Evolutionary conservation across 2,329 filamentous ascomycete genomes (phyloP).

Genomic region (Colletotrichum nymphaeae): DNA sequence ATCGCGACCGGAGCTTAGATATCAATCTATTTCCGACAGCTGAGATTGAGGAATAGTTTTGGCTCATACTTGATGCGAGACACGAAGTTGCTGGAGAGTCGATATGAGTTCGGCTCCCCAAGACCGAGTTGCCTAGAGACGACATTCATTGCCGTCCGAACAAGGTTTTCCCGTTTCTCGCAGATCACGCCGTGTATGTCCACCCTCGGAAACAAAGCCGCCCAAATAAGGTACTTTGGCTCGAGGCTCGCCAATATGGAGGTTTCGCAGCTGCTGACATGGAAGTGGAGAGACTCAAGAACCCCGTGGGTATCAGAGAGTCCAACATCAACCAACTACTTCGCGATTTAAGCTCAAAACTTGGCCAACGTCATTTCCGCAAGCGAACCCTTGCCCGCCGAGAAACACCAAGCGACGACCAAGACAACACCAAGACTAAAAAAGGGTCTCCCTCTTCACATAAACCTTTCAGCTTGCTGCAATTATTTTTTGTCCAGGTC

Average conservation of each 20-base stretch:
- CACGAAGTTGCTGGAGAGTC: not conserved
- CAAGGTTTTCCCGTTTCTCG: not conserved
- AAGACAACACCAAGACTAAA: not conserved
- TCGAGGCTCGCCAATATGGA: constrained; percentile 17
- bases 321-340: constrained; percentile 22
- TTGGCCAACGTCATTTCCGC: constrained; percentile 34
- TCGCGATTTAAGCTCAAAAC: constrained; percentile 36
- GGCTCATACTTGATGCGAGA: not conserved
- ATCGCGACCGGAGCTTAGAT: not conserved
- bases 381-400: constrained; percentile 24
- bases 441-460: constrained; percentile 10
- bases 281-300: constrained; percentile 28
- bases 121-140: not conserved
- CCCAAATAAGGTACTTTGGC: not conserved
- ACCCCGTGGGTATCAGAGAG: constrained; percentile 4
- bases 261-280: constrained; percentile 22
- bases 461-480: constrained; percentile 1
- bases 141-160: not conserved
- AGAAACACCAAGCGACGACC: constrained; percentile 16
- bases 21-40: too few species aligned
- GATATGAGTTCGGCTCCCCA: not conserved
- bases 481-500: not conserved
- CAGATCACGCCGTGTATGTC: constrained; percentile 1
- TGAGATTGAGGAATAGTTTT: not conserved
- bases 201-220: not conserved